Conservation (phyloP, 2,329 filamentous ascomycete species). For the Aspergillus brunneoviolaceus region DNA sequence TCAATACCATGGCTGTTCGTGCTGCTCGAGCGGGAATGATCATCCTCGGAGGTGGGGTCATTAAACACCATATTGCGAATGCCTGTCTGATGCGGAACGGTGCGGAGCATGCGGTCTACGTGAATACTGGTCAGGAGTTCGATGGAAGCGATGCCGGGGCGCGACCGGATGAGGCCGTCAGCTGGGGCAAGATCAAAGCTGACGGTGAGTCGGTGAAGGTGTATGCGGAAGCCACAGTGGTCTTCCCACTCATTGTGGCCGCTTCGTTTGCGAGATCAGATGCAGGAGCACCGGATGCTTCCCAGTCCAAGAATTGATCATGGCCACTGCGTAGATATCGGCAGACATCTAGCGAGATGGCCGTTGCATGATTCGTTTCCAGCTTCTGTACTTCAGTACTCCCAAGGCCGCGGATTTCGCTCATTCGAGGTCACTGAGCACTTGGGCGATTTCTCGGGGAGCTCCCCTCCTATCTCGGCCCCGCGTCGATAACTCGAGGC, state of each 20-base stretch:
- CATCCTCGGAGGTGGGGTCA: conserved; percentile 86
- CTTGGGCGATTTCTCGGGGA: not conserved
- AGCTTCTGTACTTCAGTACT: not conserved
- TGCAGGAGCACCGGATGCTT: conserved; percentile 8
- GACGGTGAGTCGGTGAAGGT: conserved; percentile 89
- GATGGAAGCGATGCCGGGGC: conserved; percentile 96
- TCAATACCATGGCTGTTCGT: conserved; percentile 87
- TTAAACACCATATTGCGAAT: conserved; percentile 98
- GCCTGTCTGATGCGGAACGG: conserved; percentile 97
- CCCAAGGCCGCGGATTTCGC: not conserved
- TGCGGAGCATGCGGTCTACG: conserved; percentile 93
- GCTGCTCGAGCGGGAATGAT: conserved; percentile 93
- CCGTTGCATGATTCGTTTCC: not conserved
- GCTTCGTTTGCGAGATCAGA: conserved; percentile 59
- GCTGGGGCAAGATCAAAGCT: conserved; percentile 96
- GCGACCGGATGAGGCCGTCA: conserved; percentile 91
- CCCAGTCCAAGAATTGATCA: conserved; percentile 14
- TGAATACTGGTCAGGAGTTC: conserved; percentile 97
- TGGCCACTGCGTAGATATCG: not conserved
- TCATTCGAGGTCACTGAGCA: not conserved
- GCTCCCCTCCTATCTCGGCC: not conserved
- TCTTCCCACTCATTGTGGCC: conserved; percentile 66
- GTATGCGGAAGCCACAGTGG: conserved; percentile 67
- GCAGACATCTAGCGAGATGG: not conserved
- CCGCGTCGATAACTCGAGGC: not conserved